Base-by-base conservation (phyloP, 805 yeast species). In the Candida maris region DNA sequence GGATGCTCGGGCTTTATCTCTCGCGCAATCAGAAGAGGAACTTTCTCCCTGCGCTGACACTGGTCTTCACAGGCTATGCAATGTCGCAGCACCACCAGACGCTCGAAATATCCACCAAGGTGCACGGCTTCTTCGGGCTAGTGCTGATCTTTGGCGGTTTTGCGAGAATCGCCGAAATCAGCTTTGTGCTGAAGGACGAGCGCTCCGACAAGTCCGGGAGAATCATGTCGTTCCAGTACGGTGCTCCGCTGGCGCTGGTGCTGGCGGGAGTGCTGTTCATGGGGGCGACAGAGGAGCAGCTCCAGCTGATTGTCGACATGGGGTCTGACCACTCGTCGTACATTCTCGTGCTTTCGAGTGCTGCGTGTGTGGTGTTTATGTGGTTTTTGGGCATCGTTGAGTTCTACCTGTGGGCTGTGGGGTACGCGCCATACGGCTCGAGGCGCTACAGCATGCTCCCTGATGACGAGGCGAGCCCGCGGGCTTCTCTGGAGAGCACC, bases 211-310 rank as follows among this genome's bases (percentile, higher is more conserved):
- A 65, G 9, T 52, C 62, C 6, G 77, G 75, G 4, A 62, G 61
- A 25, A 75, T 86, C 16, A 54, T 68, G 26, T 70, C 89, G 1
- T 87, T 88, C 67, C 97, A 91, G 62, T 85, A 85, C 56, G 52
- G 88, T n/a, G 81, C 97, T 2, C 83, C 96, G 2, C 77, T 87
- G 57, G 75, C 87, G 36, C 67, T 91, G 34, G 74, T 87, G 3
- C 75, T 85, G 45, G 66, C 91, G 1, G 97, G 97, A 1, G 59
- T 83, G 6, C 54, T 85, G 44, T 91, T 91, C 57, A 89, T 89
- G 96, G 77, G 85, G 19, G 97, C 97, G 16, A 89, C 74, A 44
- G 96, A 89, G 56, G 95, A 91, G 57, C 96, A 89, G 56, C 66
- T 91, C 50, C 61, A 62, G 7, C 64, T 86, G 41, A 86, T 89